Evolutionary conservation across 2,329 filamentous ascomycete genomes (phyloP), one percentile per base, ranked within the genome.

Genomic region (Talaromyces marneffei): DNA sequence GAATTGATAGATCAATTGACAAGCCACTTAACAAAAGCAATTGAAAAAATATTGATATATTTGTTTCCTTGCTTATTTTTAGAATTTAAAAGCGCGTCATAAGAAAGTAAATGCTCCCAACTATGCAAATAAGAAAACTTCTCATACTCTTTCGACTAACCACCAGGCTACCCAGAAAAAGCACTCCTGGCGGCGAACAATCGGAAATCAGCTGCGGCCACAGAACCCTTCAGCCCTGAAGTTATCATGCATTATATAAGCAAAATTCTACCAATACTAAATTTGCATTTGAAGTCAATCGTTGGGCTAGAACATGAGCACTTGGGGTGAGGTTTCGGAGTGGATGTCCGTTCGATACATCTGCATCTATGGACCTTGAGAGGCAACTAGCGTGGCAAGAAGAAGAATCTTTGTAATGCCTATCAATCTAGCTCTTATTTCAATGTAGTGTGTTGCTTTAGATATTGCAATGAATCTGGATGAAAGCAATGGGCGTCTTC

Each of bases 201-300:
- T 42, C 63, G 63, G 63, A 64, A 64, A 53, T 53, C 10, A 64
- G 53, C 42, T 64, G 63, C 63, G 61, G 50, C 61, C 62, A 62
- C 54, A 62, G 61, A 58, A 60, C 1, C 40, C 23, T n/a, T 40
- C 40, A 39, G 16, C 27, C 42, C 16, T 57, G 27, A 53, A 48
- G 14, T 55, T 27, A 46, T 35, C 33, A 20, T 37, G 31, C 40
- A 54, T 18, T 40, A 39, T 48, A 27, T 29, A 14, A 20, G 25
- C 44, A 25, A 25, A 4, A 42, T 52, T 29, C 44, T 55, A 44
- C 44, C 40, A 60, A 57, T 62, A 40, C 57, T 53, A 44, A 20
- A 20, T 44, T 18, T 52, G 29, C 33, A 35, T 31, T 57, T 42
- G 25, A 57, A 54, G 50, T 60, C 52, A 63, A 63, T 58, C 42